phyloP scores from a whole-genome alignment of 176 grass and related monocot species.

The Hsuehochloa calcarea region DNA sequence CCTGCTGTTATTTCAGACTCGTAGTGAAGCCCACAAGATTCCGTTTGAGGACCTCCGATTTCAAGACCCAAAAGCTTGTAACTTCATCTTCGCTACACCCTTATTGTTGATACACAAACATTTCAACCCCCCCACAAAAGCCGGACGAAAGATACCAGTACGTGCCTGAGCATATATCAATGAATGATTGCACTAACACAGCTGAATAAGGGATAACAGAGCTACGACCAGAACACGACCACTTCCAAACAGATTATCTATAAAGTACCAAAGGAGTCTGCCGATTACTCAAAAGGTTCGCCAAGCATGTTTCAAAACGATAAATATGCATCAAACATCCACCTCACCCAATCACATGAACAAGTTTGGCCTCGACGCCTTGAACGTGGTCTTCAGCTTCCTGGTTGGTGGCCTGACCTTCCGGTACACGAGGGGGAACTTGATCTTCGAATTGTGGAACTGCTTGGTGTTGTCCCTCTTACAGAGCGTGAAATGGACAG shows the following conservation, averaged over 20 bases:
- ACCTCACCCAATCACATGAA: constrained; percentile 50
- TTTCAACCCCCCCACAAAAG: not conserved
- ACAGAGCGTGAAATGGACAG: constrained; percentile 59
- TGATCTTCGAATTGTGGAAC: constrained; percentile 76
- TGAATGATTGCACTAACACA: not conserved
- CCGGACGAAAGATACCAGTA: not conserved
- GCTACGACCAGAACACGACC: not conserved
- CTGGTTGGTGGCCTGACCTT: constrained; percentile 72
- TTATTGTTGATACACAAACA: not conserved
- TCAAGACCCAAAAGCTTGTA: too few relatives aligned
- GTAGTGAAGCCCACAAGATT: too few relatives aligned
- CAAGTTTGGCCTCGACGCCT: constrained; percentile 66
- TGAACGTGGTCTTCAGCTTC: constrained; percentile 85
- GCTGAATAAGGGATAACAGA: not conserved
- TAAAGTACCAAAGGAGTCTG: not conserved
- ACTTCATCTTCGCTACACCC: not conserved
- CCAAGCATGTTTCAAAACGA: constrained; percentile 14
- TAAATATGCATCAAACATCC: constrained; percentile 20
- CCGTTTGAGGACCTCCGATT: too few relatives aligned
- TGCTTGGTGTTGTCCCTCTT: constrained; percentile 90
- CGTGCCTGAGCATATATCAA: not conserved
- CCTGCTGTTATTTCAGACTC: not conserved
- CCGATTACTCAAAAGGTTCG: constrained; percentile 3
- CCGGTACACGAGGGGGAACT: constrained; percentile 76
- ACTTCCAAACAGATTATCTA: not conserved